Percentiles rank a stretch among this genome's conserved stretches.
phyloP scores from a whole-genome alignment of 495 filamentous ascomycete species.

The Melanomma pulvis-pyrius region DNA sequence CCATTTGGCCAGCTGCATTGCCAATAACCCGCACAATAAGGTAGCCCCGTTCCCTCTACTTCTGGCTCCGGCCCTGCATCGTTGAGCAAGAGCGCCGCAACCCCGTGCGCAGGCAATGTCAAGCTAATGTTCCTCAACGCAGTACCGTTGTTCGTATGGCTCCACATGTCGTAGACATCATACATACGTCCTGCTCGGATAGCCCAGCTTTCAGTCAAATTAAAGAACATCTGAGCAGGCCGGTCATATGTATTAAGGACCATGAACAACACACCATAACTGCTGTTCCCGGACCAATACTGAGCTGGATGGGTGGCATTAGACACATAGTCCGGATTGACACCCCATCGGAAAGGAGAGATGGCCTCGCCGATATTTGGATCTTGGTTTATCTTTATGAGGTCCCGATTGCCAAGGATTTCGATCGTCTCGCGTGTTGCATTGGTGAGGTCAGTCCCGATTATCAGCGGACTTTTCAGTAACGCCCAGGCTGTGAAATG shows the following conservation, averaged over 20 bases:
- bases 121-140: conserved; percentile 32
- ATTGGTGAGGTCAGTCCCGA: conserved; percentile 35
- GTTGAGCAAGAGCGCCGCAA: conserved; percentile 34
- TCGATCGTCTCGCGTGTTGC: conserved; percentile 21
- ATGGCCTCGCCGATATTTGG: conserved; percentile 29
- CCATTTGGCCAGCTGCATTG: conserved; percentile 15
- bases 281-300: conserved; percentile 35
- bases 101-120: conserved; percentile 31
- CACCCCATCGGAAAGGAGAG: conserved; percentile 26
- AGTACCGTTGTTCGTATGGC: conserved; percentile 22
- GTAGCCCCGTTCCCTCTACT: background rate
- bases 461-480: conserved; percentile 34
- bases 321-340: conserved; percentile 24
- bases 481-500: conserved; percentile 38
- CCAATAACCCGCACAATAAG: conserved; percentile 14
- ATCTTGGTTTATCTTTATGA: conserved; percentile 40
- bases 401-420: conserved; percentile 34
- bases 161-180: conserved; percentile 38
- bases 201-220: conserved; percentile 36
- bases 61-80: conserved; percentile 33
- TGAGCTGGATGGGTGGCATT: conserved; percentile 33
- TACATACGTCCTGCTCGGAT: conserved; percentile 33
- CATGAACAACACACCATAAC: conserved; percentile 38
- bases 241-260: conserved; percentile 30
- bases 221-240: conserved; percentile 29